Base-by-base conservation (phyloP, 2,329 filamentous ascomycete species). In the Phyllosticta citriasiana region DNA sequence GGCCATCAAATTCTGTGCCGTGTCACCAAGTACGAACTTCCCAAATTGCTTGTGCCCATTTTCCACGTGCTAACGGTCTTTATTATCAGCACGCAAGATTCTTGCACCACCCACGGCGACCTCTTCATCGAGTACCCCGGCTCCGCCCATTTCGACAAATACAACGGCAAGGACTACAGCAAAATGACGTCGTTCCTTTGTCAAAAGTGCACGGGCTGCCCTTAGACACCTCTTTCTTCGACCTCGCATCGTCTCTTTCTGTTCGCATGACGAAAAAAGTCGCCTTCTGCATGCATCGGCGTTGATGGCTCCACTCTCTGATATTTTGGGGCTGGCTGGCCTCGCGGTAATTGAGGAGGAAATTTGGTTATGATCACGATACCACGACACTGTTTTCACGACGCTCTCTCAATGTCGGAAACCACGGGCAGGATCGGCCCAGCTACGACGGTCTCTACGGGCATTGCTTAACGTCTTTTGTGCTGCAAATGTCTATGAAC, bases 21-120 rank as follows among this genome's bases (percentile, higher is more conserved):
- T 22, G 22, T 53, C 14, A 53, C 52, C 12, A 53, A 25, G 52
- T 61, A 9, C 51, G 55, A 26, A n/a, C 10, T 25, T 3, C 24
- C 47, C 22, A 35, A 2, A 22, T 2, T 5, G 2, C 1, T 10
- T 30, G 19, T 22, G 2, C 5, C 4, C 12, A 10, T 4, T 1
- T 16, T 22, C 33, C 6, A 9, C 24, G 19, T 52, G 40, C 53
- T 56, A 14, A 60, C 14, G 10, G 6, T 10, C 1, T 26, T 12
- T 7, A 1, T 57, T n/a, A 57, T 55, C 51, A 55, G 57, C 51
- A 50, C 55, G 8, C 40, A 47, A 16, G 54, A 61, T 22, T 53
- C 59, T 14, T 62, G 60, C 60, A 62, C 60, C 24, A 24, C 19
- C 30, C 55, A 62, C 55, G 60, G 60, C 35, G 60, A 62, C 51